phyloP scores from a whole-genome alignment of 1,284 basidiomycete genomes.

The Fomes fomentarius region DNA sequence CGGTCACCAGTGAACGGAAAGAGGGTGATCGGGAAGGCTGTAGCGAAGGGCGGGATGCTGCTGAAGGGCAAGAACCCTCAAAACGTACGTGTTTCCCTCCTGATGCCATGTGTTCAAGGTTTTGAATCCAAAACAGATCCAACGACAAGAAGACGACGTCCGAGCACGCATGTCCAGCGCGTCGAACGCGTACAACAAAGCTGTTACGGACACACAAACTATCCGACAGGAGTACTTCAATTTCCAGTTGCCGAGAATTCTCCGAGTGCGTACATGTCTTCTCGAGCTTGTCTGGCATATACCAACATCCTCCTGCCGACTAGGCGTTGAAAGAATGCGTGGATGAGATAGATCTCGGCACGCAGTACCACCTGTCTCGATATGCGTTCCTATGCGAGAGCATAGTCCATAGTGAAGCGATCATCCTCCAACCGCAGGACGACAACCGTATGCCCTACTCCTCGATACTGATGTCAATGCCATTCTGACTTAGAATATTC shows the following conservation, averaged over 20 bases:
- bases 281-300: background rate
- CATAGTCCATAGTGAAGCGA: constrained; percentile 87
- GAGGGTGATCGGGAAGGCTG: constrained; percentile 82
- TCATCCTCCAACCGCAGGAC: constrained; percentile 80
- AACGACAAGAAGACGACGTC: constrained; percentile 94
- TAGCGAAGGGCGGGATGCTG: constrained; percentile 88
- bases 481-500: background rate
- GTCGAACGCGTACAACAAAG: constrained; percentile 90
- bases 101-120: background rate
- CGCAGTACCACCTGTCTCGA: constrained; percentile 94
- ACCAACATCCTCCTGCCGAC: background rate
- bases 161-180: constrained; percentile 82
- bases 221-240: constrained; percentile 98
- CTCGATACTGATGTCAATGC: background rate
- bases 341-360: constrained; percentile 96
- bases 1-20: constrained; percentile 66
- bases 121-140: constrained; percentile 58
- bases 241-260: constrained; percentile 91
- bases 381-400: constrained; percentile 96
- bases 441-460: constrained; percentile 38
- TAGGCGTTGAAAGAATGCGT: constrained; percentile 95
- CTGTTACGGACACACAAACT: constrained; percentile 88
- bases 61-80: constrained; percentile 95
- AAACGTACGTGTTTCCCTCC: constrained; percentile 58
- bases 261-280: constrained; percentile 66